phyloP scores from a whole-genome alignment of 1,284 basidiomycete genomes.

The Ganoderma sinense region DNA sequence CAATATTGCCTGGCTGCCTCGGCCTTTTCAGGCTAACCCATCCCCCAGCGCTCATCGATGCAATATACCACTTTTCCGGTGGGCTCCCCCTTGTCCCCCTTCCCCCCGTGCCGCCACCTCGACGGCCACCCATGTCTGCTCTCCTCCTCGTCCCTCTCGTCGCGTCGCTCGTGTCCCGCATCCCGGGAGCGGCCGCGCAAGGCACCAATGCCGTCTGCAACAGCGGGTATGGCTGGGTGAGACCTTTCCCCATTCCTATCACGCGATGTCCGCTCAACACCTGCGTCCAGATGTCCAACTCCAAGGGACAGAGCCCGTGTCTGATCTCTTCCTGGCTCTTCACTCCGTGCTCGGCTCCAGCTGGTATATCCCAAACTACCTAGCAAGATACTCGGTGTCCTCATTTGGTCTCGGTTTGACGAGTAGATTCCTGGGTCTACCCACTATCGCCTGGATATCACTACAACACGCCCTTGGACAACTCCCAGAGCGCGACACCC shows the following conservation, averaged over 20 bases:
- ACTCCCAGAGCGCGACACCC: slow-evolving; percentile 16
- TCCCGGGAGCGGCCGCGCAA: slow-evolving; percentile 11
- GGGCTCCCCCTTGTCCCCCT: background rate
- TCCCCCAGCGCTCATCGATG: slow-evolving; percentile 11
- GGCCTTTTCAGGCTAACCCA: background rate
- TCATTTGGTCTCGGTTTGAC: background rate
- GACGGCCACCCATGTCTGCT: slow-evolving; percentile 12
- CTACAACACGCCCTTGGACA: slow-evolving; percentile 20
- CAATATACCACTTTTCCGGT: background rate
- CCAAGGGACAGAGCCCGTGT: slow-evolving; percentile 27
- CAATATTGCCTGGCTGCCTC: background rate
- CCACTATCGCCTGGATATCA: slow-evolving; percentile 18
- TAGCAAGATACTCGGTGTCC: background rate
- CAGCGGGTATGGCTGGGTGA: slow-evolving; percentile 19
- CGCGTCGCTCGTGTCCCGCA: background rate
- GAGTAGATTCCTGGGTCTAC: slow-evolving; percentile 22
- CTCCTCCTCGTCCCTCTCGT: slow-evolving; percentile 9
- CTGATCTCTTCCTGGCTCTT: slow-evolving; percentile 25
- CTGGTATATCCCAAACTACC: slow-evolving; percentile 12
- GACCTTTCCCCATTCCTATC: background rate
- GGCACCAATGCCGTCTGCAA: slow-evolving; percentile 22
- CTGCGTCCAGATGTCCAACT: slow-evolving; percentile 22
- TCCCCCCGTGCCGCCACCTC: background rate
- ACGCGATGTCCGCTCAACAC: background rate
- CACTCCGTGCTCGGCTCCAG: slow-evolving; percentile 18